Evolutionary conservation across 208 protist species (phyloP).

Genomic region (Wallacemonas rigidus): DNA sequence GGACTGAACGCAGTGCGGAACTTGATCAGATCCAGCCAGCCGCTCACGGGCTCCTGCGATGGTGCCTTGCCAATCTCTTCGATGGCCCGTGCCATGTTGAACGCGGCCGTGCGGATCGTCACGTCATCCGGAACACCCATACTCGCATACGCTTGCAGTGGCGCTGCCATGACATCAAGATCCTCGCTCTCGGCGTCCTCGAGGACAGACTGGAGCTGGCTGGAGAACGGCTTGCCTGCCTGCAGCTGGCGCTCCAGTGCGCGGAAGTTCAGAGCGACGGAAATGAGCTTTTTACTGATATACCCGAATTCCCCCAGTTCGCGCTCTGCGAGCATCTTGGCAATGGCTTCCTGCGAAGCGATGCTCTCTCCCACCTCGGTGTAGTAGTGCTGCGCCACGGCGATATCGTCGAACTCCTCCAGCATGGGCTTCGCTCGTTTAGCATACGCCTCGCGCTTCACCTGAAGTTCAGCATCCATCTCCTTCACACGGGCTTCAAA

Average conservation of each 20-base stretch:
- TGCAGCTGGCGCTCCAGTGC: conserved; percentile 50
- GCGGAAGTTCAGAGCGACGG: conserved; percentile 74
- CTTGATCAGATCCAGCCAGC: conserved; percentile 84
- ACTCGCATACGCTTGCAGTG: conserved; percentile 47
- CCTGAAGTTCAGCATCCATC: conserved; percentile 51
- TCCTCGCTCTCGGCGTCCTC: conserved; percentile 82
- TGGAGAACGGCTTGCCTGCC: conserved; percentile 52
- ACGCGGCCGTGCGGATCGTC: conserved; percentile 58
- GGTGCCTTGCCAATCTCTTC: conserved; percentile 70
- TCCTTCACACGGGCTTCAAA: conserved; percentile 24
- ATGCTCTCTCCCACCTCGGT: conserved; percentile 59
- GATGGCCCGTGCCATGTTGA: conserved; percentile 75
- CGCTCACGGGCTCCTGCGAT: conserved; percentile 52
- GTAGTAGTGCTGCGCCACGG: conserved; percentile 82
- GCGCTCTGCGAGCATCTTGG: conserved; percentile 52
- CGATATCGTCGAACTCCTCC: conserved; percentile 78
- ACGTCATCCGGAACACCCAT: conserved; percentile 41
- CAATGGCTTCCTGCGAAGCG: conserved; percentile 46
- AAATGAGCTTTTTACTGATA: conserved; percentile 86
- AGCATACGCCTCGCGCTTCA: conserved; percentile 53
- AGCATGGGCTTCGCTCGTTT: conserved; percentile 56
- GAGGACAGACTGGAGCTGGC: conserved; percentile 56
- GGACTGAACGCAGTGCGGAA: conserved; percentile 82
- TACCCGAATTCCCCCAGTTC: conserved; percentile 83
- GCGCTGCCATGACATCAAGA: conserved; percentile 52